These are phyloP conservation scores for Cucurbita ficifolia DNA, from an alignment of 306 rosid species.

Conservation along the genomic window DNA sequence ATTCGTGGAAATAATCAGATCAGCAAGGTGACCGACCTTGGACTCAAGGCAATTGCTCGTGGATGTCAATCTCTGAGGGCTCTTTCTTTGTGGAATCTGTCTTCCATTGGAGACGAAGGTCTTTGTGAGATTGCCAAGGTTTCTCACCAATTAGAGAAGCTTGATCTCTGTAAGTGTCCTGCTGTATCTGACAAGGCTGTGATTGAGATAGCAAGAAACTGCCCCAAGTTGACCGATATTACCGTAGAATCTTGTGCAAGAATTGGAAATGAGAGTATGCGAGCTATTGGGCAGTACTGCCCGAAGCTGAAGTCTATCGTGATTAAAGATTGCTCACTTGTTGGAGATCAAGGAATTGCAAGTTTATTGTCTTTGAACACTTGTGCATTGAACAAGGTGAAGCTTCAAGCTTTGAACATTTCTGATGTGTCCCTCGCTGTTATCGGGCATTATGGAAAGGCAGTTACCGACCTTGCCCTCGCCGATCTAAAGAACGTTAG, in stretches of 20 bases:
- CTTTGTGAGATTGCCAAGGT: conserved; percentile 59
- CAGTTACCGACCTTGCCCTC: conserved; percentile 53
- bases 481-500: conserved; percentile 42
- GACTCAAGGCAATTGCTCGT: conserved; percentile 59
- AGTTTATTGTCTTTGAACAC: conserved; percentile 46
- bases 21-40: conserved; percentile 39
- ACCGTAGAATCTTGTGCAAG: conserved; percentile 64
- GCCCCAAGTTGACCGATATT: conserved; percentile 51
- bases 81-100: conserved; percentile 51
- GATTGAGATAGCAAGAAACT: conserved; percentile 48
- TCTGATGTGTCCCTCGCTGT: conserved; percentile 83
- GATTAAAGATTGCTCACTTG: conserved; percentile 41
- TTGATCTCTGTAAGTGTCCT: conserved; percentile 58
- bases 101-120: conserved; percentile 61
- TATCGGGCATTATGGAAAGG: conserved; percentile 73
- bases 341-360: conserved; percentile 72
- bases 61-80: conserved; percentile 77
- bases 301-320: conserved; percentile 48
- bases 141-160: conserved; percentile 57
- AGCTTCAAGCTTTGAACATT: conserved; percentile 59
- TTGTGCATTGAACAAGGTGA: conserved; percentile 41
- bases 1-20: conserved; percentile 46
- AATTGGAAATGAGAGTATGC: conserved; percentile 64
- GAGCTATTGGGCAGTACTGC: conserved; percentile 62
- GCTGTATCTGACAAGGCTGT: conserved; percentile 58